Conservation (phyloP, 1,284 basidiomycete species). For the Afroboletus lepidellus region DNA sequence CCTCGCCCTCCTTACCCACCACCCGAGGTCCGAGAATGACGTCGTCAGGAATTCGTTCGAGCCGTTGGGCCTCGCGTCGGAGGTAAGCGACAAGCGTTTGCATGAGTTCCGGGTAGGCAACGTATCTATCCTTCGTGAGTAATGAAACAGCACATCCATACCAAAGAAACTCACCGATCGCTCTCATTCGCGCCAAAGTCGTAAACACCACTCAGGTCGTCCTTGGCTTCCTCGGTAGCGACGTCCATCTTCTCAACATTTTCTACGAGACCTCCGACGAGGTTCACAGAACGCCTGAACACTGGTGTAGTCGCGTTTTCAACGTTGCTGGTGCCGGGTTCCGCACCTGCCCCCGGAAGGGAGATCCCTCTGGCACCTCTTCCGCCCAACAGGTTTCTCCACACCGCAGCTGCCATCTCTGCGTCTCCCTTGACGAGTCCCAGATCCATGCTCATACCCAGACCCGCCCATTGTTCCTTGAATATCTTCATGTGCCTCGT, state of each 20-base stretch:
- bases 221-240: conserved; percentile 54
- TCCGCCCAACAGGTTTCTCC: conserved; percentile 89
- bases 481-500: conserved; percentile 90
- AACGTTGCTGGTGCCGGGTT: conserved; percentile 2
- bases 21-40: conserved; percentile 49
- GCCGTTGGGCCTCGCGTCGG: conserved; percentile 70
- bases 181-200: conserved; percentile 61
- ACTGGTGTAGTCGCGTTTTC: background rate
- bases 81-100: conserved; percentile 75
- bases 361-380: conserved; percentile 68
- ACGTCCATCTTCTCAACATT: conserved; percentile 56
- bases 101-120: conserved; percentile 78
- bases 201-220: conserved; percentile 71
- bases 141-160: background rate
- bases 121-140: conserved; percentile 50
- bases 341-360: conserved; percentile 25
- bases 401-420: conserved; percentile 84
- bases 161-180: conserved; percentile 25
- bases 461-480: conserved; percentile 90
- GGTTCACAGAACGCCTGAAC: conserved; percentile 65
- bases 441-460: conserved; percentile 80
- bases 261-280: conserved; percentile 60
- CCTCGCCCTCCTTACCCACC: conserved; percentile 30
- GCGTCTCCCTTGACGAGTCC: conserved; percentile 73
- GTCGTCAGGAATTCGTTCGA: conserved; percentile 73